Base-by-base conservation (phyloP, 2,329 filamentous ascomycete genomes). In the Ambrosiella beaveri region DNA sequence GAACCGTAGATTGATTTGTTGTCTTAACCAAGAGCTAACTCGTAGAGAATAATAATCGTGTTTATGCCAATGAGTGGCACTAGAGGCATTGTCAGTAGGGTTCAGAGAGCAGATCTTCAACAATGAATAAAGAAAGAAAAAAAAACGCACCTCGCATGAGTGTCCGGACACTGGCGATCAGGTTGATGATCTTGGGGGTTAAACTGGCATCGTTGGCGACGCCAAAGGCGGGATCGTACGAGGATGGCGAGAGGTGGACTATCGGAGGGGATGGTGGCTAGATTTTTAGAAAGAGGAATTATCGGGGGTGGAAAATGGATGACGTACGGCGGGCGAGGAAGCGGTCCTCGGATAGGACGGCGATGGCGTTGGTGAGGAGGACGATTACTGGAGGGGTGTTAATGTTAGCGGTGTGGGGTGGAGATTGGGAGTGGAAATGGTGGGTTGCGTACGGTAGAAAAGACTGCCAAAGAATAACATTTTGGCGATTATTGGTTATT, bases 321-420 rank as follows among this genome's bases (percentile, higher is more conserved):
- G 37, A 61, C 70, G 63, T 68, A 72, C 70, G 94, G 64, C 69
- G 84, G 73, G 85, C 72, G 64, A 95, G 86, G 71, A 95, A 95
- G 62, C 89, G 85, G 73, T 95, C 89, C 80, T 95, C 90, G 65
- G 88, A 95, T 63, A 97, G 85, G 67, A 96, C 82, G 63, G 90
- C 88, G 68, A 97, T 85, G 64, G 88, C 88, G 72, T 98, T 98
- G 72, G 93, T 83, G 68, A 97, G 80, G 66, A 97, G 87, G 68
- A 95, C 77, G 64, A 82, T 79, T 64, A 91, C 86, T 69, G 61
- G 50, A 8, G 17, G 17, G 35, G 19, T 27, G 44, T 50, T 49
- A n/a, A 9, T 44, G 9, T 8, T 51, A 19, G 41, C 40, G n/a
- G 17, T n/a, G 19, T 51, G 13, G 47, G 8, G 8, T 27, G 7